A percentile compares a stretch with the other conserved stretches of the same genome.
These are phyloP conservation scores for Pleurotus cornucopiae DNA, from an alignment of 768 basidiomycete genomes.

Conservation along the genomic window DNA sequence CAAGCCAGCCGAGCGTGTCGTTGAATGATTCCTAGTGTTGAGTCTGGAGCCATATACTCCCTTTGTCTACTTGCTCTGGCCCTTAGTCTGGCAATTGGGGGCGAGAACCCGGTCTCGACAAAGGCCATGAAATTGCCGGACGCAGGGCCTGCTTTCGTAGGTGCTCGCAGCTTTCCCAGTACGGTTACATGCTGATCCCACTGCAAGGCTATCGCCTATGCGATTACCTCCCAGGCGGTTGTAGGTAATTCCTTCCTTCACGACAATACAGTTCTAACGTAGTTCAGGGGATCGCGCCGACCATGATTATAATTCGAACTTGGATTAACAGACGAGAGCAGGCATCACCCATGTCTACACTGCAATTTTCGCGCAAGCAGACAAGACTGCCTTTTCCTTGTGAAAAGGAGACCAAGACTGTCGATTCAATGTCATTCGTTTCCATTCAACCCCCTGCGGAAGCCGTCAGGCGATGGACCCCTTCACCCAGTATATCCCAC, in stretches of 20 bases:
- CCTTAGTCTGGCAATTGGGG: background rate
- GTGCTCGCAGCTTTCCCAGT: background rate
- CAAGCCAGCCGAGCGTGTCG: too few relatives aligned
- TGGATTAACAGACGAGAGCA: too few relatives aligned
- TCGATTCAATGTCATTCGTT: too few relatives aligned
- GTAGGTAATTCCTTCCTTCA: background rate
- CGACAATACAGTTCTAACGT: background rate
- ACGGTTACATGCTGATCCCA: too few relatives aligned
- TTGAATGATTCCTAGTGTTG: background rate
- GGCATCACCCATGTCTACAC: too few relatives aligned
- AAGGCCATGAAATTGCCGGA: background rate
- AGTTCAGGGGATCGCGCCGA: background rate
- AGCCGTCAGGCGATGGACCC: too few relatives aligned
- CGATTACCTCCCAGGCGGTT: slow-evolving; percentile 1
- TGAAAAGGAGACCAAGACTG: too few relatives aligned
- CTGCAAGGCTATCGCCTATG: background rate
- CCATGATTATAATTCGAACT: background rate
- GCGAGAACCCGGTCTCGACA: background rate
- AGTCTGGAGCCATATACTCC: background rate
- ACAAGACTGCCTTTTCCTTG: too few relatives aligned
- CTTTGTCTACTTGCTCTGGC: background rate
- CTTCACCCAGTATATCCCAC: too few relatives aligned
- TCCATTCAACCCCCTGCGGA: too few relatives aligned
- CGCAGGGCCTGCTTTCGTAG: background rate
- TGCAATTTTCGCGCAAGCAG: too few relatives aligned